Base-by-base conservation (phyloP, 176 grass and related monocot species). In the Lolium rigidum region DNA sequence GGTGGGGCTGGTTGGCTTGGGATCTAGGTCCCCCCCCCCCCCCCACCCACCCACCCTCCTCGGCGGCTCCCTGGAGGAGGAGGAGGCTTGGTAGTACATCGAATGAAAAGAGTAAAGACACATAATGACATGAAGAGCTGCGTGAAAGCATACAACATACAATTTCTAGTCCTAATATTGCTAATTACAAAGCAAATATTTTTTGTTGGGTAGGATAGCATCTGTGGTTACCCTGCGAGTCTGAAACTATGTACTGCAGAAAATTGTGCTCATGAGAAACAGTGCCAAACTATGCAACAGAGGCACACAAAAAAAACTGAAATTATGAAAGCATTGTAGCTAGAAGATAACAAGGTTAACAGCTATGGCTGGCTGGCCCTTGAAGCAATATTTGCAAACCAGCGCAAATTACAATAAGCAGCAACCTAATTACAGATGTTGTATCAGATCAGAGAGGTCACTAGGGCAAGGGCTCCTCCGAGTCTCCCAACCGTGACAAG, bases 401-500 rank as follows among this genome's bases (percentile, higher is more conserved):
- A 90, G 84, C 87, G 28, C 39, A 60, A 24, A 62, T 86, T 80
- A 81, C 43, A 73, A 41, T 49, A 79, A 81, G 5, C 57, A 74
- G 71, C 65, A 49, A 24, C 49, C 83, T 89, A 88, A 83, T 76
- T 76, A 76, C 25, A 76, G 8, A 3, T 20, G 67, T 79, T 20
- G 54, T 80, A 81, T 37, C 35, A 67, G 59, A 80, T 70, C 41
- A 37, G 54, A 28, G 22, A 46, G 48, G 20, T 56, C 70, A n/a
- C n/a, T 56, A 95, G 18, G 93, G 86, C 65, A 98, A 90, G 37
- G 97, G 97, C 80, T 98, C 97, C 87, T 98, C 90, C 0, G 92
- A 95, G 89, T 95, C 94, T 58, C 97, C 96, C 41, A 98, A 85
- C 55, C 97, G 90, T 77, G 97, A 98, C 39, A 98, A 61, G 79